Evolutionary conservation across 352 stramenopile genomes (phyloP).

Genomic region (Phytophthora quininea): DNA sequence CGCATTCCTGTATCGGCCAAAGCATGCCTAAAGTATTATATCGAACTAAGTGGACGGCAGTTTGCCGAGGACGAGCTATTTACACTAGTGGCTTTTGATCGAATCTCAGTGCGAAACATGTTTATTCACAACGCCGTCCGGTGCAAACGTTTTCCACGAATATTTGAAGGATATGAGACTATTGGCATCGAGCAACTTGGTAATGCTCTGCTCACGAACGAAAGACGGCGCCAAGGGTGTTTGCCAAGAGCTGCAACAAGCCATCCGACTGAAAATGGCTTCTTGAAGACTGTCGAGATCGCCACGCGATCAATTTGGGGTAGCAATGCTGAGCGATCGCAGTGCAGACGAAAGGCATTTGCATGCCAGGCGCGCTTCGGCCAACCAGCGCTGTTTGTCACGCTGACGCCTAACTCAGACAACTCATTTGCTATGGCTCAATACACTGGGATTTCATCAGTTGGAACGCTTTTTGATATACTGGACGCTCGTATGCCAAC

Average conservation of each 20-base stretch:
- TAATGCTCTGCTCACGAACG: conserved; percentile 4
- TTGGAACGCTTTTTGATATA: conserved; percentile 4
- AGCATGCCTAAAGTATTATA: conserved; percentile 18
- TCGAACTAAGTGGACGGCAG: conserved; percentile 6
- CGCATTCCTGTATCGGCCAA: conserved; percentile 7
- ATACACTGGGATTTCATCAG: conserved; percentile 8
- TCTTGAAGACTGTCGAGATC: conserved; percentile 11
- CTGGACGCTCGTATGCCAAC: conserved; percentile 6
- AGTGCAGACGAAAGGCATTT: conserved; percentile 8
- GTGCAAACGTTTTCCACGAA: conserved; percentile 3
- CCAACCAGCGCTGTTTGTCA: conserved; percentile 12
- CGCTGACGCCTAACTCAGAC: conserved; percentile 8
- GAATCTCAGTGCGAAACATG: conserved; percentile 16
- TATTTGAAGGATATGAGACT: conserved; percentile 7
- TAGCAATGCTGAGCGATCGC: conserved; percentile 3
- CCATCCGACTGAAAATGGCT: background rate
- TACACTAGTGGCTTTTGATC: conserved; percentile 13
- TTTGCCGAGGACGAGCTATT: conserved; percentile 25
- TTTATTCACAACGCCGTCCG: conserved; percentile 3
- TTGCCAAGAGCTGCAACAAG: background rate
- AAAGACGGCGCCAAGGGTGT: conserved; percentile 4
- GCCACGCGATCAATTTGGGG: conserved; percentile 3
- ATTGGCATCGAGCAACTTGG: background rate
- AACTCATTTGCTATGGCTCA: conserved; percentile 11
- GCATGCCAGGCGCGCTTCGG: conserved; percentile 10